Evolutionary conservation across 176 grass and related monocot genomes (phyloP), one percentile per base, ranked within the genome.

Genomic region (Typha latifolia): DNA sequence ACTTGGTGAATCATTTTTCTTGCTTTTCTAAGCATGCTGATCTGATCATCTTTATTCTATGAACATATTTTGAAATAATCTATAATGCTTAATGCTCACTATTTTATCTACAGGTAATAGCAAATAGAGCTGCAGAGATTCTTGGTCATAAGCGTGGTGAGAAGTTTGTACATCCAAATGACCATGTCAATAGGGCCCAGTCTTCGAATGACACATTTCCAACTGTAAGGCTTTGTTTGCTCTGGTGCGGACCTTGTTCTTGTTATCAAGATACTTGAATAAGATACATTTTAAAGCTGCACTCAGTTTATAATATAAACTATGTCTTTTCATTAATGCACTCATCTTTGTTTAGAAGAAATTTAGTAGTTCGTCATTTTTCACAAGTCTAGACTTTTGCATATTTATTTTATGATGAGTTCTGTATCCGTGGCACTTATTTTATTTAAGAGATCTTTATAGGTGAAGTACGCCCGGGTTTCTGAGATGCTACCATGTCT

Each of bases 191-290:
- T 66, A 86, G 89, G 75, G 87, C 94, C 48, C 94, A 99, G 68
- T 99, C 94, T 61, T 99, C 94, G 4, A 99, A 99, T 77, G 94
- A 99, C 83, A 99, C 94, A 49, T 99, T 99, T 80, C 94, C 94
- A 49, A 99, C 94, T 71, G 94, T 99, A 86, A 99, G 89, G 1
- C 18, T 59, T 59, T 21, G 53, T 59, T 59, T 59, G 37, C 6
- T 43, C 37, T 43, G 10, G 5, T 43, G 37, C 10, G 9, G 37
- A 43, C 37, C 9, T 43, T 43, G 37, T 8, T 43, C 37, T 43
- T 43, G 37, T 43, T 43, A 9, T 43, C 10, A 43, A 9, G 37
- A 1, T 43, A 43, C 37, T 43, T 43, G 37, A 10, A 43, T 10
- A 43, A 9, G 37, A 43, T 43, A 43, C 7, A 10, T 8, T 43